A percentile compares a stretch with the other conserved stretches of the same genome.
These are phyloP conservation scores for Nadsonia fulvescens DNA, from an alignment of 805 yeast genomes.

Conservation along the genomic window DNA sequence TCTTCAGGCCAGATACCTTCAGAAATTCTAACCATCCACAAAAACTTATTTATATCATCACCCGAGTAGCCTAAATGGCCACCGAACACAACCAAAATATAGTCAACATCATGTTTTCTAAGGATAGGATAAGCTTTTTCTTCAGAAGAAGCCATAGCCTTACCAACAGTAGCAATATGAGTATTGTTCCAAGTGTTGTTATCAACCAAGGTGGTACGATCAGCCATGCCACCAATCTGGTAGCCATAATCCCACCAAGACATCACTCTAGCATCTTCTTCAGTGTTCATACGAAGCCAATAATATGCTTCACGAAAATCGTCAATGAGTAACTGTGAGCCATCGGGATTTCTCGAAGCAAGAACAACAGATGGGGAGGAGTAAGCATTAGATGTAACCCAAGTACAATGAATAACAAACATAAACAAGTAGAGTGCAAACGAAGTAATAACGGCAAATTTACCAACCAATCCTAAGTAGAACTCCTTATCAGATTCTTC, in stretches of 20 bases:
- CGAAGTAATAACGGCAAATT: slow-evolving; percentile 41
- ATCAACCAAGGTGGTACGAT: slow-evolving; percentile 93
- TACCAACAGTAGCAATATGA: slow-evolving; percentile 97
- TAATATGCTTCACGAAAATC: slow-evolving; percentile 98
- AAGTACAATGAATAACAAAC: slow-evolving; percentile 88
- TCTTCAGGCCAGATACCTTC: slow-evolving; percentile 99
- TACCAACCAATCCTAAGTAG: slow-evolving; percentile 26
- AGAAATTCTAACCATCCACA: slow-evolving; percentile 98
- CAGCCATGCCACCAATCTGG: slow-evolving; percentile 99
- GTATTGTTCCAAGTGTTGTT: slow-evolving; percentile 99
- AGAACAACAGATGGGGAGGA: slow-evolving; percentile 96
- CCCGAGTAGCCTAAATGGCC: slow-evolving; percentile 88
- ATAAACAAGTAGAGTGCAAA: slow-evolving; percentile 57
- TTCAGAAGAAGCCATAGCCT: slow-evolving; percentile 86
- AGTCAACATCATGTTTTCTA: slow-evolving; percentile 85
- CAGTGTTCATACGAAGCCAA: slow-evolving; percentile 96
- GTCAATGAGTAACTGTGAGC: slow-evolving; percentile 69
- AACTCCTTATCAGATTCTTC: slow-evolving; percentile 6
- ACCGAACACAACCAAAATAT: slow-evolving; percentile 83
- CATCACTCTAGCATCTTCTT: slow-evolving; percentile 89
- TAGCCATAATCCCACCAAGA: slow-evolving; percentile 99
- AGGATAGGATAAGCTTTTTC: slow-evolving; percentile 77
- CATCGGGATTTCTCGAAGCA: slow-evolving; percentile 71
- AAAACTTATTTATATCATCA: slow-evolving; percentile 87
- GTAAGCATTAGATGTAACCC: slow-evolving; percentile 92